Conservation (phyloP, 2,329 filamentous ascomycete species). For the Septoria petroselini region DNA sequence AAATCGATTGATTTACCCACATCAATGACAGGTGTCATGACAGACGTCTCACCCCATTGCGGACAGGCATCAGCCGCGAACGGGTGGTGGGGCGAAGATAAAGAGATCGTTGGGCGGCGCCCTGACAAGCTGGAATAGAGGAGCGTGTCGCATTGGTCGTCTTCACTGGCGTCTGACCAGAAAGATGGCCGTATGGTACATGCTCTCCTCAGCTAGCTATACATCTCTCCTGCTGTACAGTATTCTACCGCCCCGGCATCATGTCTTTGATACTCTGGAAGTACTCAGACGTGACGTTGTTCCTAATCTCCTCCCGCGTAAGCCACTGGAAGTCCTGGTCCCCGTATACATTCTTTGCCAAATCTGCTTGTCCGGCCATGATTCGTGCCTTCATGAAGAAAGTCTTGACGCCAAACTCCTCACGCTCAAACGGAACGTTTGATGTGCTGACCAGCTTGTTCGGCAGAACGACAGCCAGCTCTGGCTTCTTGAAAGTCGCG, state of each 20-base stretch:
- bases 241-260: slow-evolving; percentile 66
- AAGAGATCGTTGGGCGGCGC: no score
- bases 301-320: slow-evolving; percentile 78
- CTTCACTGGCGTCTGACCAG: no score
- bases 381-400: slow-evolving; percentile 97
- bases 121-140: no score
- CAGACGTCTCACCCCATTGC: no score
- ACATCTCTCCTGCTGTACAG: no score
- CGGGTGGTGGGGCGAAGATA: no score
- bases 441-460: slow-evolving; percentile 32
- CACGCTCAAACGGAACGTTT: slow-evolving; percentile 33
- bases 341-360: slow-evolving; percentile 67
- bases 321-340: slow-evolving; percentile 88
- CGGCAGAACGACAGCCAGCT: slow-evolving; percentile 29
- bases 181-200: no score
- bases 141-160: no score
- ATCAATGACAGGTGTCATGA: no score
- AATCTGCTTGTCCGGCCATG: slow-evolving; percentile 90
- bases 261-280: slow-evolving; percentile 76
- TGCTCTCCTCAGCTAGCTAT: no score
- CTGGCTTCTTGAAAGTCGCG: slow-evolving; percentile 49
- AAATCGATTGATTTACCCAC: no score
- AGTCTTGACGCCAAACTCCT: slow-evolving; percentile 69
- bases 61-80: no score
- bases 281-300: slow-evolving; percentile 63